A percentile compares a stretch with the other conserved stretches of the same genome.
Conservation (phyloP, 495 filamentous ascomycete genomes). For the Jackrogersella minutella region DNA sequence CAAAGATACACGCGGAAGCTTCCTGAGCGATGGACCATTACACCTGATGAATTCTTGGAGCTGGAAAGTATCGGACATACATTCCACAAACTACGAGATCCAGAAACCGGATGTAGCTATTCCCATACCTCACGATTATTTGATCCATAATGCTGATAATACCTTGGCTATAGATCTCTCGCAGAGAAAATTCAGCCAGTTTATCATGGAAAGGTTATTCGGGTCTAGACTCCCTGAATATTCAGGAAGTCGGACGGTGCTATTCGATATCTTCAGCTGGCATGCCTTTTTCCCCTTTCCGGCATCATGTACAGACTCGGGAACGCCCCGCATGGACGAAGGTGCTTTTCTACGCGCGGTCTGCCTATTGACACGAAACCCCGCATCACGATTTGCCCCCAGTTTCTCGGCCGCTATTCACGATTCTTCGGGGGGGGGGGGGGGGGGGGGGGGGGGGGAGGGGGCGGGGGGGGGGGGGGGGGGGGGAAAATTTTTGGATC, state of each 20-base stretch:
- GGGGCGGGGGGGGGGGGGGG: too few relatives aligned
- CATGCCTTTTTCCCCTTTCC: constrained; percentile 22
- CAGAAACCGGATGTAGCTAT: constrained; percentile 5
- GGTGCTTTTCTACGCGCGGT: constrained; percentile 15
- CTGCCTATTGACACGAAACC: background rate
- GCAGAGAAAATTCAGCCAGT: background rate
- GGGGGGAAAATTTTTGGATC: too few relatives aligned
- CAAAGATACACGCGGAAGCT: constrained; percentile 8
- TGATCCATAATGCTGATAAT: background rate
- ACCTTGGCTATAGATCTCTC: constrained; percentile 3
- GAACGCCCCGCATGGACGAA: constrained; percentile 4
- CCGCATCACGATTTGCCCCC: background rate
- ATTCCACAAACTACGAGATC: constrained; percentile 10
- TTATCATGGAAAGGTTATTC: background rate
- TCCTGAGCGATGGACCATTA: background rate
- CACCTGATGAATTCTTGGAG: background rate
- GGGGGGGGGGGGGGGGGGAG: too few relatives aligned
- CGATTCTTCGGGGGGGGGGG: too few relatives aligned
- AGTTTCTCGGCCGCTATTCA: background rate
- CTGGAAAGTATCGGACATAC: constrained; percentile 1
- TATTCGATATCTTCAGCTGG: constrained; percentile 12
- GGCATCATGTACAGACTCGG: constrained; percentile 1
- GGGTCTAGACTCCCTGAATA: background rate
- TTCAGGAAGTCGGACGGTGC: background rate
- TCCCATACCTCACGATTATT: background rate